Conservation (phyloP, 2,329 filamentous ascomycete species). For the Xylariaceae sp. region DNA sequence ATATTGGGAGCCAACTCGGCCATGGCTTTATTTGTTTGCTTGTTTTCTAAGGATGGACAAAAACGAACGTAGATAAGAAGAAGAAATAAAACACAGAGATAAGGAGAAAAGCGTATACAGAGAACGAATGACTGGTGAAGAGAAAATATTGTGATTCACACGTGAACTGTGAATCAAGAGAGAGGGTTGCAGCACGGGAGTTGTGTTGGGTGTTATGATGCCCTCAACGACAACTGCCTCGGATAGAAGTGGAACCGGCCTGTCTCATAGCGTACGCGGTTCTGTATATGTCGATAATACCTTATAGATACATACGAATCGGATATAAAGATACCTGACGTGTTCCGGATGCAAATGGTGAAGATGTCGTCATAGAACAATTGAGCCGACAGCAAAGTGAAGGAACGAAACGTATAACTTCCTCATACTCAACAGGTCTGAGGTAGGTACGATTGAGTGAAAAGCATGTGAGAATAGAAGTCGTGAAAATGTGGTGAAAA, state of each 20-base stretch:
- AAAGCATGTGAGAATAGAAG: not conserved
- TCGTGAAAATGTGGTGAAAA: not conserved
- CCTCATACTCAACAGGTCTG: not conserved
- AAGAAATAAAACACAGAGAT: conserved; percentile 1
- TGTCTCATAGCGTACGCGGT: not conserved
- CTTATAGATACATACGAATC: not conserved
- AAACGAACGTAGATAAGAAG: conserved; percentile 2
- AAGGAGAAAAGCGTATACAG: not conserved
- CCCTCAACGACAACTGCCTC: not conserved
- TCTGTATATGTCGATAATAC: not conserved
- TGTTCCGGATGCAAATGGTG: not conserved
- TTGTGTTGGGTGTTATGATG: not conserved
- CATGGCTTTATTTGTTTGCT: not conserved
- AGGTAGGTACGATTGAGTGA: not conserved
- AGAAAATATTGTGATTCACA: not conserved
- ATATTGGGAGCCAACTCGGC: not conserved
- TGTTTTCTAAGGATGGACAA: not conserved
- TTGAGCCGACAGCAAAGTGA: no score
- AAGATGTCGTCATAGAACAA: not conserved
- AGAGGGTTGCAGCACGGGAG: not conserved
- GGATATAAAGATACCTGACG: not conserved
- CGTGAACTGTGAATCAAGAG: not conserved
- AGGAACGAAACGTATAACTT: not conserved
- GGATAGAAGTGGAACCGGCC: not conserved
- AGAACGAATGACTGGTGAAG: conserved; percentile 13